Base-by-base conservation (phyloP, 2,329 filamentous ascomycete species). In the Fusarium sacchari region DNA sequence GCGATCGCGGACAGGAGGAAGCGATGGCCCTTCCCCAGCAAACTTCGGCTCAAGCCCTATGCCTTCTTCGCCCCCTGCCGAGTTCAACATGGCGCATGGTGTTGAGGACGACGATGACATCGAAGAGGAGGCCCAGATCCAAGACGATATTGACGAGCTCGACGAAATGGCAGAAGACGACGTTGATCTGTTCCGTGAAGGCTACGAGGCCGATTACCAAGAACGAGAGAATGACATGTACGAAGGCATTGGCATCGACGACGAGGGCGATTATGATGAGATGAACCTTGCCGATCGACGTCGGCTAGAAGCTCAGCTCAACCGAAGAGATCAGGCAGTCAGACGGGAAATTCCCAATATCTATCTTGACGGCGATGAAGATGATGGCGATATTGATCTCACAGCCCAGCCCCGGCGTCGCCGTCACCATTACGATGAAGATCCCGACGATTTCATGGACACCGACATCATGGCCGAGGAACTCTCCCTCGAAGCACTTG, bases 391-490 rank as follows among this genome's bases (percentile, higher is more conserved):
- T 64, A 87, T 95, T 70, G 95, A 98, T 80, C 87, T 98, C 28
- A 94, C 94, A 28, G 91, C 92, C 32, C 95, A 97, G 81, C 94
- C 94, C 28, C 91, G 95, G 61, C 91, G 96, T 74, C 91, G 94
- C 59, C 91, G 96, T 76, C 94, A 96, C 82, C 90, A 93, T 76
- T 99, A 98, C 79, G 96, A 99, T 74, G 97, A 99, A 83, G 95
- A 97, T 44, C 91, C 92, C 18, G 95, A 98, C 74, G 95, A 97
- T 75, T 93, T 95, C 70, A 95, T 97, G 91, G 94, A 92, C 66
- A 94, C 93, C 53, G 94, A 98, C 79, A 95, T 97, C 73, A 96
- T 98, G 93, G 94, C 97, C 73, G 96, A 97, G 81, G 95, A 98
- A 82, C 89, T 99, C 26, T 95, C 95, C 4, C 89, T 98, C 1